Evolutionary conservation across 2,329 filamentous ascomycete species (phyloP).

Genomic region (Ophiostoma australiae): DNA sequence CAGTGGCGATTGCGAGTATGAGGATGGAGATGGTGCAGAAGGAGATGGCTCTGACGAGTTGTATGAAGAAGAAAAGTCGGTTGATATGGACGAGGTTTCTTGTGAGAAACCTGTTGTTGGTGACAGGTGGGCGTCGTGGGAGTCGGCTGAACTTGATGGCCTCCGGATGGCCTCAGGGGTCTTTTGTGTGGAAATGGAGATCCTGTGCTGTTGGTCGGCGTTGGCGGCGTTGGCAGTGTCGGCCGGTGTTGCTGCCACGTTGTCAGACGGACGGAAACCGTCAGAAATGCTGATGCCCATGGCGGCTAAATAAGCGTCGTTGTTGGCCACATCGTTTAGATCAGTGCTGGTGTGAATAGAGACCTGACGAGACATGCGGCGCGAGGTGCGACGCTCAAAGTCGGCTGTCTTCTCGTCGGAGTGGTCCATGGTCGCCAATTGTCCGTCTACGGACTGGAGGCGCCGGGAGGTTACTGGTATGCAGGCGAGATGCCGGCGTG

Average conservation of each 20-base stretch:
- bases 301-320: conserved; percentile 21
- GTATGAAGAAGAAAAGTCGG: background rate
- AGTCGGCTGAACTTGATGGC: background rate
- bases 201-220: background rate
- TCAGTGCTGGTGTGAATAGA: conserved; percentile 23
- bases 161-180: background rate
- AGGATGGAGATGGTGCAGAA: background rate
- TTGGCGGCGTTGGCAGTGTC: background rate
- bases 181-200: background rate
- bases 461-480: background rate
- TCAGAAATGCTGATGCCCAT: conserved; percentile 22
- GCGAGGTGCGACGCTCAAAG: conserved; percentile 27
- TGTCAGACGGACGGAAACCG: conserved; percentile 25
- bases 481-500: background rate
- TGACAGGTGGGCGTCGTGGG: background rate
- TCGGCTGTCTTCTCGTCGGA: conserved; percentile 26
- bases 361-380: conserved; percentile 23
- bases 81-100: conserved; percentile 3
- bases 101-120: background rate
- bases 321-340: conserved; percentile 10
- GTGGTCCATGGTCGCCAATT: conserved; percentile 25
- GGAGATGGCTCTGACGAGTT: background rate
- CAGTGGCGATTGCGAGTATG: background rate
- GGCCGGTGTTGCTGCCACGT: background rate
- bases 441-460: conserved; percentile 17